Percentiles rank a stretch among this genome's conserved stretches.
Evolutionary conservation across 1,284 basidiomycete species (phyloP).

Genomic region (Puccinia coronata): DNA sequence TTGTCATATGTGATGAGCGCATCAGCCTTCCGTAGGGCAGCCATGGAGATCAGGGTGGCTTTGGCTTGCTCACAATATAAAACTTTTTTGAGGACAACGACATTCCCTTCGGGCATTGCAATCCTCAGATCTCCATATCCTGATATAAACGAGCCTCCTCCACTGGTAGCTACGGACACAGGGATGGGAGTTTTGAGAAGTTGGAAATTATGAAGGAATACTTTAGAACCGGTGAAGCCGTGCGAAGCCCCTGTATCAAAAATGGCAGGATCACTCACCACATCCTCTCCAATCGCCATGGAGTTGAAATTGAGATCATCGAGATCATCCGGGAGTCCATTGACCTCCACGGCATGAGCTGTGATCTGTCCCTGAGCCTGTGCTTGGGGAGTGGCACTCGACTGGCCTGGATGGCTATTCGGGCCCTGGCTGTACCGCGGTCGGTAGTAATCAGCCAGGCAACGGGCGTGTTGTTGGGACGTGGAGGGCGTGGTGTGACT

Average conservation of each 20-base stretch:
- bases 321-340: neutral
- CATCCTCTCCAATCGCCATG: neutral
- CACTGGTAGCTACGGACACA: neutral
- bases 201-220: neutral
- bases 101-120: neutral
- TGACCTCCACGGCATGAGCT: neutral
- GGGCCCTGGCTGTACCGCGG: neutral
- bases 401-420: no score
- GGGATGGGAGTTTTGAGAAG: neutral
- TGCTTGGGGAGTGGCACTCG: neutral
- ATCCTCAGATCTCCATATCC: neutral
- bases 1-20: neutral
- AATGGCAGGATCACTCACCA: neutral
- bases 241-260: conserved; percentile 3
- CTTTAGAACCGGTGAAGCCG: neutral
- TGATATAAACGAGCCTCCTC: neutral
- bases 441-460: neutral
- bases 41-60: neutral
- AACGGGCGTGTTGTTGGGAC: neutral
- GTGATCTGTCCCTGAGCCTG: neutral
- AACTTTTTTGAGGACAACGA: neutral
- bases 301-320: neutral
- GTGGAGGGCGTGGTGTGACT: neutral
- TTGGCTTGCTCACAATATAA: conserved; percentile 5
- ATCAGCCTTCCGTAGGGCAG: conserved; percentile 3